Evolutionary conservation across 2,329 filamentous ascomycete genomes (phyloP), one percentile per base, ranked within the genome.

Genomic region (Trichoderma oligosporum): DNA sequence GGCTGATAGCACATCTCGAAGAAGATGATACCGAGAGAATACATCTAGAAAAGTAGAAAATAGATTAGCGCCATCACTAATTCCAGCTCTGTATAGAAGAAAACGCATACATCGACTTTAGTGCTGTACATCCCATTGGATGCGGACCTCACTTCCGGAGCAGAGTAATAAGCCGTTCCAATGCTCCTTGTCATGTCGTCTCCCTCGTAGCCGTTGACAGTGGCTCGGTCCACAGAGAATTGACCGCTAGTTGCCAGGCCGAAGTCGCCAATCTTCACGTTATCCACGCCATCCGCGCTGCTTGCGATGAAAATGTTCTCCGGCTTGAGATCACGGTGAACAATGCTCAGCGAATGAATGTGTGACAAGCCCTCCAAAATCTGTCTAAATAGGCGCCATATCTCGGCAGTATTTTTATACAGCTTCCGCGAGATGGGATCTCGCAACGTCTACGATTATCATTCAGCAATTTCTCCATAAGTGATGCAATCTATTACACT

Each of bases 251-350:
- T 97, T 16, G 94, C 94, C 33, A 99, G 78, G 4, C 94, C 94
- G 71, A 99, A 97, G 67, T 99, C 94, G 41, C 94, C 94, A 64
- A 99, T 97, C 63, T 95, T 94, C 35, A 96, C 91, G 64, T 95
- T 94, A 62, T 91, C 90, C 2, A 87, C 82, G 7, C 88, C 84
- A 66, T 97, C 93, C 3, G 77, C 70, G 22, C 80, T 77, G 36
- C 78, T 76, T 33, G 77, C 78, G 62, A 99, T 95, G 73, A 99
- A 99, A 27, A 99, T 87, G 63, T 99, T 99, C 68, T 97, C 94
- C 0, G 94, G 94, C 69, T 99, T 99, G 25, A 99, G 78, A 70
- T 99, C 94, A 7, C 94, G 87, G 70, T 99, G 94, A 12, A 97
- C 94, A 62, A 99, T 96, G 48, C 89, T 91, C 58, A 93, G 81